phyloP scores from a whole-genome alignment of 192 early-diverging fungal genomes.

The Umbelopsis sp. region DNA sequence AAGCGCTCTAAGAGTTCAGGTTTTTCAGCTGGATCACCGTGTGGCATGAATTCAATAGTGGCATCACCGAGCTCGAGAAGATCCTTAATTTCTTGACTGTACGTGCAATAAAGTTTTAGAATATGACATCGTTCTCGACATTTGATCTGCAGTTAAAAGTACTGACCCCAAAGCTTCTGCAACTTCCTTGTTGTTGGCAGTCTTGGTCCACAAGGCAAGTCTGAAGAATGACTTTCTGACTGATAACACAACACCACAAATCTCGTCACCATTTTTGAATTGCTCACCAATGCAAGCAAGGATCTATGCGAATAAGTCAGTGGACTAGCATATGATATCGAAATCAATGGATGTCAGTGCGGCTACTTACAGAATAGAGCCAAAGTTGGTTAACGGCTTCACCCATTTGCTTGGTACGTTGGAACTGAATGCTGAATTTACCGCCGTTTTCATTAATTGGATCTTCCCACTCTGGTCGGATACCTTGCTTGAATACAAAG shows the following conservation, averaged over 20 bases:
- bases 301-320: slow-evolving; percentile 55
- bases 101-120: not conserved
- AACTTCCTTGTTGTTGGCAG: slow-evolving; percentile 52
- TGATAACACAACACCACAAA: slow-evolving; percentile 89
- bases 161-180: slow-evolving; percentile 59
- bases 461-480: slow-evolving; percentile 97
- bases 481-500: slow-evolving; percentile 91
- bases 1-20: slow-evolving; percentile 8
- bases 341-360: not conserved
- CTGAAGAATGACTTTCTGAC: slow-evolving; percentile 83
- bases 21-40: slow-evolving; percentile 32
- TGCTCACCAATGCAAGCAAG: slow-evolving; percentile 89
- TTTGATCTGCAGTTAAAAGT: not conserved
- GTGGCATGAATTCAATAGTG: slow-evolving; percentile 31
- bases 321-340: slow-evolving; percentile 11
- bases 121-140: not conserved
- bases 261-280: slow-evolving; percentile 76
- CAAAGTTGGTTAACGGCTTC: slow-evolving; percentile 81
- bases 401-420: slow-evolving; percentile 63
- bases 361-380: slow-evolving; percentile 71
- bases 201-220: slow-evolving; percentile 85
- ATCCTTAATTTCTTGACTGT: slow-evolving; percentile 30
- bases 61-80: slow-evolving; percentile 19
- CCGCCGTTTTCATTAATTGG: slow-evolving; percentile 87
- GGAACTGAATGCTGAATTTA: slow-evolving; percentile 85